Percentiles rank a stretch among this genome's conserved stretches.
Conservation (phyloP, 345 rosid species). For the Physaria fendleri region DNA sequence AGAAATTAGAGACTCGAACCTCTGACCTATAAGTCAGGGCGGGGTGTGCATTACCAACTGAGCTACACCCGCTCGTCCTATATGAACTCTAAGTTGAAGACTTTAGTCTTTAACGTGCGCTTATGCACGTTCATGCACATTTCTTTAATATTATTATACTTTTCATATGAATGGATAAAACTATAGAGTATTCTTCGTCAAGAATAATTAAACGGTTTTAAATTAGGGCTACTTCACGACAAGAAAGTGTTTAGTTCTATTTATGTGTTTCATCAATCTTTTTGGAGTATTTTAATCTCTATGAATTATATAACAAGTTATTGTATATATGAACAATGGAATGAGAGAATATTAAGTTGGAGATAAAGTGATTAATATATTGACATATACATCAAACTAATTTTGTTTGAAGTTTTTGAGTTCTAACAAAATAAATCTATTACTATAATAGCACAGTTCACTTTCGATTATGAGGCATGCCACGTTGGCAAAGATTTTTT, state of each 20-base stretch:
- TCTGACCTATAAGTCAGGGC: too few relatives aligned
- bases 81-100: too few relatives aligned
- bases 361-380: not conserved
- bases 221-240: too few relatives aligned
- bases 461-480: too few relatives aligned
- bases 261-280: too few relatives aligned
- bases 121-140: not conserved
- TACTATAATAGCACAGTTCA: too few relatives aligned
- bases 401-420: not conserved
- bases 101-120: not conserved
- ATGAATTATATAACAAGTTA: not conserved
- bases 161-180: not conserved
- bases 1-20: too few relatives aligned
- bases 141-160: not conserved
- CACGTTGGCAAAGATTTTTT: too few relatives aligned
- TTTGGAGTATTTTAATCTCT: too few relatives aligned
- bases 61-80: too few relatives aligned
- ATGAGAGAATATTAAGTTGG: too few relatives aligned
- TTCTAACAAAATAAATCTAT: not conserved
- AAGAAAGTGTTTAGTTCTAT: not conserved
- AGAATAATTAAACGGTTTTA: not conserved
- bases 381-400: not conserved
- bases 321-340: not conserved
- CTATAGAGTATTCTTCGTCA: not conserved
- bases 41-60: too few relatives aligned